Evolutionary conservation across 805 yeast genomes (phyloP).

Genomic region (Candida multigemmis): DNA sequence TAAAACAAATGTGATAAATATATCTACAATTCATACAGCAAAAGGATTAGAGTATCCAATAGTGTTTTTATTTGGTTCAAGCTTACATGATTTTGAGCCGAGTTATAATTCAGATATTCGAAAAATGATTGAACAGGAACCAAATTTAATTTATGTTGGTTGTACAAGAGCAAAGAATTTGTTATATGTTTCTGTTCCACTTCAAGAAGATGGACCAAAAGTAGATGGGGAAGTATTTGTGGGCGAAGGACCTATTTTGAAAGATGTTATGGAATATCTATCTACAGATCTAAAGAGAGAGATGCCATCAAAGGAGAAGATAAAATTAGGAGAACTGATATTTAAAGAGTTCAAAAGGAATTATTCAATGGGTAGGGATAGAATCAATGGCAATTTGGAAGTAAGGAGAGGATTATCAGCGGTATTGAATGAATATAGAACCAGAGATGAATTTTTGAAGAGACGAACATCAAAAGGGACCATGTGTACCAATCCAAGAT

Average conservation of each 20-base stretch:
- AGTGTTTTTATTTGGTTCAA: slow-evolving; percentile 37
- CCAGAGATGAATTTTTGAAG: no score
- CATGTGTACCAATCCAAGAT: no score
- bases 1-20: slow-evolving; percentile 29
- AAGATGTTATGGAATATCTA: slow-evolving; percentile 3
- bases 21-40: slow-evolving; percentile 67
- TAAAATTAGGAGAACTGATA: slow-evolving; percentile 3
- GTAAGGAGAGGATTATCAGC: no score
- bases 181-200: slow-evolving; percentile 22
- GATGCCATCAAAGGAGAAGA: slow-evolving; percentile 4
- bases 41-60: slow-evolving; percentile 70
- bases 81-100: no score
- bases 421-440: no score
- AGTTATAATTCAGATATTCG: no score
- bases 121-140: no score
- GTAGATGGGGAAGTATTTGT: no score
- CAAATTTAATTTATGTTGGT: slow-evolving; percentile 52
- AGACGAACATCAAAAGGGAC: no score
- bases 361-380: not conserved
- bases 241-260: not conserved
- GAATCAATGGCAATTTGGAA: not conserved
- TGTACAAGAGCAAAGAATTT: slow-evolving; percentile 51
- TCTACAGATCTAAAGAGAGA: slow-evolving; percentile 5
- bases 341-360: slow-evolving; percentile 1
- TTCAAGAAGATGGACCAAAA: slow-evolving; percentile 3